Evolutionary conservation across 495 filamentous ascomycete genomes (phyloP).

Genomic region (Penicillium soppii): DNA sequence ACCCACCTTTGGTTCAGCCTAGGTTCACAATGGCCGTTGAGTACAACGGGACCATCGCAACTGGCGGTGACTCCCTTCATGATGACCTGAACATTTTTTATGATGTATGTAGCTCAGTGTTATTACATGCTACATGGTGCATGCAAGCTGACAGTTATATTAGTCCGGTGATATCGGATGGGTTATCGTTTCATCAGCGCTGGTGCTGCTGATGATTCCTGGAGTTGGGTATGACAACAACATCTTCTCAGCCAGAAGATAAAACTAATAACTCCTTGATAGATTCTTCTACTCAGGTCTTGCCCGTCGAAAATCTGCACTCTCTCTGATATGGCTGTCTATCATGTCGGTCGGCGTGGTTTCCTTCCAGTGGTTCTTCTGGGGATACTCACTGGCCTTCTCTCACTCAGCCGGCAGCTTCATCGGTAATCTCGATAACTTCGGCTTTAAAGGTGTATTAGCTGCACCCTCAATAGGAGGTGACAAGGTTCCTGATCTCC

Average conservation of each 20-base stretch:
- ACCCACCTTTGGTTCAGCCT: slow-evolving; percentile 1
- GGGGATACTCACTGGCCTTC: slow-evolving; percentile 94
- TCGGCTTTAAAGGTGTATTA: slow-evolving; percentile 81
- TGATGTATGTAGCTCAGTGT: slow-evolving; percentile 51
- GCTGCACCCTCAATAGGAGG: slow-evolving; percentile 80
- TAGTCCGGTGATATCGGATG: slow-evolving; percentile 89
- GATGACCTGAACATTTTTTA: slow-evolving; percentile 82
- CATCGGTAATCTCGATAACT: slow-evolving; percentile 83
- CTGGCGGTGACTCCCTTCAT: slow-evolving; percentile 72
- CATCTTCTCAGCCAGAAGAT: neutral
- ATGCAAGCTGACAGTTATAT: slow-evolving; percentile 14
- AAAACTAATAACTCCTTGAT: slow-evolving; percentile 3
- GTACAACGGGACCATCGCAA: slow-evolving; percentile 64
- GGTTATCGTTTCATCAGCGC: slow-evolving; percentile 82
- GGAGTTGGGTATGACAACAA: slow-evolving; percentile 72
- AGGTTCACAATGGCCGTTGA: slow-evolving; percentile 41
- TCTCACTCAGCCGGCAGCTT: slow-evolving; percentile 79
- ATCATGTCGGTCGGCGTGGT: slow-evolving; percentile 91
- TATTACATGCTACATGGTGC: too few species aligned
- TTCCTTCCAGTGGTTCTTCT: slow-evolving; percentile 99
- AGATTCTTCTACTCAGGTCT: slow-evolving; percentile 98
- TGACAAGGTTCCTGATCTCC: slow-evolving; percentile 77
- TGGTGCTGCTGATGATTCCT: slow-evolving; percentile 97
- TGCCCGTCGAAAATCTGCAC: slow-evolving; percentile 91
- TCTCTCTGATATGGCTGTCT: slow-evolving; percentile 95